phyloP scores from a whole-genome alignment of 495 filamentous ascomycete species.

The Aspergillus coremiiformis region DNA sequence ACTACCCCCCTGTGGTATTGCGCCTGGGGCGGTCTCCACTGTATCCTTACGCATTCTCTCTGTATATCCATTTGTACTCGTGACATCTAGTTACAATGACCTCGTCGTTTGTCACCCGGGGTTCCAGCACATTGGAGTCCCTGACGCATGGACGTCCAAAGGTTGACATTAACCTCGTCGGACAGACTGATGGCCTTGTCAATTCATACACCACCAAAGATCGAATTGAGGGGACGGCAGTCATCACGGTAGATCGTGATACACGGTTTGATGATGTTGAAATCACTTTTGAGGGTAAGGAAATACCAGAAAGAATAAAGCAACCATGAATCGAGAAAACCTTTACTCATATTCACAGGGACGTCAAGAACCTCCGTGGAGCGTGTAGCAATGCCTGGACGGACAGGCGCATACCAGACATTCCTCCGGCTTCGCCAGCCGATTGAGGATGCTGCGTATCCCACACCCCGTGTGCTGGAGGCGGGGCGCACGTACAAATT shows the following conservation, averaged over 20 bases:
- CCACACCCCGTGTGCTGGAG: constrained; percentile 60
- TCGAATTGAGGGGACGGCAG: constrained; percentile 49
- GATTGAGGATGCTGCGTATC: constrained; percentile 59
- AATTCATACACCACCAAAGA: constrained; percentile 54
- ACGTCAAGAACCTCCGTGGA: constrained; percentile 45
- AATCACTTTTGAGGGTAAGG: constrained; percentile 69
- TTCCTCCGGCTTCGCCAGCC: constrained; percentile 85
- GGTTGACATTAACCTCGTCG: constrained; percentile 27
- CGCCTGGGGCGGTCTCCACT: not conserved
- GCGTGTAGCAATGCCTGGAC: constrained; percentile 40
- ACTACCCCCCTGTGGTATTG: not conserved
- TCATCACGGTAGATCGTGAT: constrained; percentile 54
- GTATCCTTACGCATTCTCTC: not conserved
- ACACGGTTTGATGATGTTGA: constrained; percentile 72
- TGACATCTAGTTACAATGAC: constrained; percentile 7
- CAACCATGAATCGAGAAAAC: not conserved
- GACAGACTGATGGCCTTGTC: constrained; percentile 32
- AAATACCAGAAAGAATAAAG: not conserved
- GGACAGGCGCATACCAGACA: constrained; percentile 47
- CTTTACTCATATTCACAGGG: constrained; percentile 22
- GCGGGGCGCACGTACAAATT: constrained; percentile 60
- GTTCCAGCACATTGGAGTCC: constrained; percentile 24
- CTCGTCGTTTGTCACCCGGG: constrained; percentile 23
- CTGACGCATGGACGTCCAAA: constrained; percentile 27
- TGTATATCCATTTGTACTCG: not conserved